phyloP scores from a whole-genome alignment of 371 early-diverging fungal genomes.

The Lichtheimia ornata region DNA sequence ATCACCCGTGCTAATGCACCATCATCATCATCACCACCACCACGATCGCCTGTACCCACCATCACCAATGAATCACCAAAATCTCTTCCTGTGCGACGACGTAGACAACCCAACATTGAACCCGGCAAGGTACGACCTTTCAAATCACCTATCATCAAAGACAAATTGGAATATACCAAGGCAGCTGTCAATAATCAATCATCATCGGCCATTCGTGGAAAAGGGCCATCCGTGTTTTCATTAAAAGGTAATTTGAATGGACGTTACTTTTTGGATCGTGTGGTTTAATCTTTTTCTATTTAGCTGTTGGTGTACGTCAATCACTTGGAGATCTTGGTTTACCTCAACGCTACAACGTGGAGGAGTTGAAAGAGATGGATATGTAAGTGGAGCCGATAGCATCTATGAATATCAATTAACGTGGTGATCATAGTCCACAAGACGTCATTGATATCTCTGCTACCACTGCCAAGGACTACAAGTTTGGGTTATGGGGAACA shows the following conservation, averaged over 20 bases:
- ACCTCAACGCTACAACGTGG: background rate
- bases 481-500: conserved; percentile 48
- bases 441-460: conserved; percentile 38
- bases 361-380: conserved; percentile 3
- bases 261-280: background rate
- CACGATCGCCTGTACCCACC: background rate
- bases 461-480: conserved; percentile 24
- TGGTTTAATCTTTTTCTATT: background rate
- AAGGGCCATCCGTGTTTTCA: conserved; percentile 28
- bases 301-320: background rate
- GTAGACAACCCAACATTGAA: background rate
- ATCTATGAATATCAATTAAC: background rate
- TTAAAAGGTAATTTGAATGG: conserved; percentile 22
- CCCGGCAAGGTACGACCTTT: conserved; percentile 22
- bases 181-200: conserved; percentile 20
- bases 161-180: conserved; percentile 31
- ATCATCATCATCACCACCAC: background rate
- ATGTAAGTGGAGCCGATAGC: conserved; percentile 6
- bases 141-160: conserved; percentile 40
- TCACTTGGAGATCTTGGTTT: conserved; percentile 4
- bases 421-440: conserved; percentile 15
- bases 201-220: background rate
- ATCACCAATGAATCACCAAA: background rate
- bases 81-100: background rate
- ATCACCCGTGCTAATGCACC: background rate